Evolutionary conservation across 345 rosid species (phyloP).

Genomic region (Eucalyptus camaldulensis): DNA sequence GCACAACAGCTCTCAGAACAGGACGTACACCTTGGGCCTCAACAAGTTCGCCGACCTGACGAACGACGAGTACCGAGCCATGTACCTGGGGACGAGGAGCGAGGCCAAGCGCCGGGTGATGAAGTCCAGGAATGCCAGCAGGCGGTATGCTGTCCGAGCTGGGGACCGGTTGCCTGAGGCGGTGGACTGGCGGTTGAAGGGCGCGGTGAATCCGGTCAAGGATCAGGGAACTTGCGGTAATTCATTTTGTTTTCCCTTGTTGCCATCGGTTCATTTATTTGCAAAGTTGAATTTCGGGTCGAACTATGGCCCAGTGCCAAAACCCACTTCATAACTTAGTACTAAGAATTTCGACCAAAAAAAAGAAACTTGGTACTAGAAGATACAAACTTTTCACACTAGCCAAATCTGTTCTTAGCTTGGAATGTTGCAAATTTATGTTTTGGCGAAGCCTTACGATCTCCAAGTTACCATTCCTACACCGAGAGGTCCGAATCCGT

Average conservation of each 20-base stretch:
- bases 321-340: background rate
- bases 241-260: background rate
- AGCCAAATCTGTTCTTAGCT: background rate
- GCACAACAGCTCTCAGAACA: slow-evolving; percentile 12
- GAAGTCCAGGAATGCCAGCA: slow-evolving; percentile 1
- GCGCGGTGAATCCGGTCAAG: slow-evolving; percentile 30
- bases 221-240: slow-evolving; percentile 34
- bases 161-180: slow-evolving; percentile 19
- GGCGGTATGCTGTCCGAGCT: background rate
- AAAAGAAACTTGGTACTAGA: background rate
- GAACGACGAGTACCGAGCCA: slow-evolving; percentile 29
- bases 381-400: no score
- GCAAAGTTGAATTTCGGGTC: background rate
- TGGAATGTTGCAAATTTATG: background rate
- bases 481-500: background rate
- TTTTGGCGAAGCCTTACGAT: background rate
- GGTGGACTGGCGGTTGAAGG: slow-evolving; percentile 28
- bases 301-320: background rate
- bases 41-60: slow-evolving; percentile 32
- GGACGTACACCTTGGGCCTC: slow-evolving; percentile 15
- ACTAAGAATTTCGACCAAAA: no score
- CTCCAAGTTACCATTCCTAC: background rate
- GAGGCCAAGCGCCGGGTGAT: slow-evolving; percentile 2
- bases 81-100: slow-evolving; percentile 12
- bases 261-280: background rate